phyloP scores from a whole-genome alignment of 2,329 filamentous ascomycete species.

The Aschersonia sp. region DNA sequence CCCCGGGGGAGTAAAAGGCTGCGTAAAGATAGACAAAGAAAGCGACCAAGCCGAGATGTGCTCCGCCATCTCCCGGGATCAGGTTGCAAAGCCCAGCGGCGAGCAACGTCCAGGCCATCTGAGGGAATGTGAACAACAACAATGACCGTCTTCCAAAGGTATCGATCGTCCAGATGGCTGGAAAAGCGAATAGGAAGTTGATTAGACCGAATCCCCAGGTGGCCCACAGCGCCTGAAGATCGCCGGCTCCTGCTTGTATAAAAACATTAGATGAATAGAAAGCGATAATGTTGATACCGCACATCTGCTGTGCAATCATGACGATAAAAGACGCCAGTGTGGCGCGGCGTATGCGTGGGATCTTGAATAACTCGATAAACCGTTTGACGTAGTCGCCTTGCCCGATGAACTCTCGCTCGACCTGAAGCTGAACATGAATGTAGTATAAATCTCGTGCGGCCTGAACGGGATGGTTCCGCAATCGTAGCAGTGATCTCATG shows the following conservation, averaged over 20 bases:
- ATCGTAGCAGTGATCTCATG: slow-evolving; percentile 35
- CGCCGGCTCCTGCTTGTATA: slow-evolving; percentile 37
- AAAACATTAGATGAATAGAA: slow-evolving; percentile 60
- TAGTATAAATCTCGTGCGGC: slow-evolving; percentile 48
- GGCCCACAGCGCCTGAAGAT: slow-evolving; percentile 42
- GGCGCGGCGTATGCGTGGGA: slow-evolving; percentile 55
- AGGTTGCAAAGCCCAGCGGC: slow-evolving; percentile 33
- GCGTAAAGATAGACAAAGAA: slow-evolving; percentile 43
- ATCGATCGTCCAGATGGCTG: slow-evolving; percentile 45
- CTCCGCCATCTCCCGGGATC: slow-evolving; percentile 23
- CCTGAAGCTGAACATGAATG: slow-evolving; percentile 47
- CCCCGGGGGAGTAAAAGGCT: slow-evolving; percentile 35
- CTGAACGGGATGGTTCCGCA: slow-evolving; percentile 41
- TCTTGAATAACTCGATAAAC: slow-evolving; percentile 51
- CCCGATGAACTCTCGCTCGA: slow-evolving; percentile 37
- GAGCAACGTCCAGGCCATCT: slow-evolving; percentile 25
- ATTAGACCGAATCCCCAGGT: slow-evolving; percentile 44
- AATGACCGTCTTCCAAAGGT: slow-evolving; percentile 39
- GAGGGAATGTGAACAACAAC: slow-evolving; percentile 26
- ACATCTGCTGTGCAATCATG: slow-evolving; percentile 68
- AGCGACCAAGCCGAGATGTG: slow-evolving; percentile 30
- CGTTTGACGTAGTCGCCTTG: slow-evolving; percentile 44
- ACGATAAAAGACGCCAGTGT: slow-evolving; percentile 64
- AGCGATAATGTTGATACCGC: slow-evolving; percentile 57
- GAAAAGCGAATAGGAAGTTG: slow-evolving; percentile 43